Evolutionary conservation across 257 asterid species (phyloP), one percentile per base, ranked within the genome.

Genomic region (Catharanthus roseus): DNA sequence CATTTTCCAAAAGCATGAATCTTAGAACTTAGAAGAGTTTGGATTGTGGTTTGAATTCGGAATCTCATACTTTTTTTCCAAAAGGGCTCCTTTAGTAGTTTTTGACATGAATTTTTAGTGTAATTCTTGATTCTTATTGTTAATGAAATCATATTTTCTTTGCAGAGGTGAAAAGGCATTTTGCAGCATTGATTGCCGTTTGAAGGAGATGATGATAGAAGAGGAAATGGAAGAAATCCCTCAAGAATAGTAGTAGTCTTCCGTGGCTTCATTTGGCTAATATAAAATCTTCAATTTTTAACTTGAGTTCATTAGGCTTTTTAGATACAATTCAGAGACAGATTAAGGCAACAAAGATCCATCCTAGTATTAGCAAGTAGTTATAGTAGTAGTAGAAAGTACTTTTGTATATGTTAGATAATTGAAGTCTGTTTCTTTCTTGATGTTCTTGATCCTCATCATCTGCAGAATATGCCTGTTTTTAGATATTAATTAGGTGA

Each of bases 101-200:
- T 3, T 38, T 38, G 42, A 38, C n/a, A n/a, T 38, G 42, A 38
- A 51, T 13, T 62, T 34, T 34, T 9, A 34, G 2, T 2, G 1
- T 2, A 5, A 1, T 62, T 62, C 67, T 42, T 65, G 55, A 54
- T 44, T 65, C 34, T 41, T 26, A 34, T 41, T 73, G 51, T 64
- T 62, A n/a, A 57, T 24, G 45, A 26, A 34, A 13, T 34, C 39
- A n/a, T 38, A 3, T 38, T 38, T 26, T 74, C 19, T 65, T 67
- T 78, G 50, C 79, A 88, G 95, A 80, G 95, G 95, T 23, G 96
- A 89, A 79, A 89, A 84, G 78, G 96, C 96, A 31, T 87, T 89
- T 67, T 89, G 90, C 77, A 89, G 93, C 84, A 81, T 77, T 71
- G 96, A 89, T 0, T 87, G 93, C 81, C 82, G 96, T 41, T 71